These are phyloP conservation scores for Phytophthora chlamydospora DNA, from an alignment of 352 stramenopile genomes.

Conservation along the genomic window DNA sequence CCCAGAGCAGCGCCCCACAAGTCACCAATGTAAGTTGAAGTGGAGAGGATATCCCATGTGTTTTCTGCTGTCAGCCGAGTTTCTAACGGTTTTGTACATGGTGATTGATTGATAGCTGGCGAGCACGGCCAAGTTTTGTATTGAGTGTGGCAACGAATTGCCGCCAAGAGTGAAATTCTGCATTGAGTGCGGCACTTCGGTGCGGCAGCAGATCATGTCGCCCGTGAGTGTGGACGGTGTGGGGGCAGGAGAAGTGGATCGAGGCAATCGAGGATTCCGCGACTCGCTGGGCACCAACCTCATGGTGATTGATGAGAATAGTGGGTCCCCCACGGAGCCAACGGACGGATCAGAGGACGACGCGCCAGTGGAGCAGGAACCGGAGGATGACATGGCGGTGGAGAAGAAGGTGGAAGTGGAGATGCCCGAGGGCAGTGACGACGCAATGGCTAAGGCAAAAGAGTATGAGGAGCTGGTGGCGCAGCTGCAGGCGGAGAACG, in stretches of 20 bases:
- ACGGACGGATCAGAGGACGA: slow-evolving; percentile 71
- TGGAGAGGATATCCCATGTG: slow-evolving; percentile 4
- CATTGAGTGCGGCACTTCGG: slow-evolving; percentile 83
- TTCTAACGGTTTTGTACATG: slow-evolving; percentile 11
- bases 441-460: slow-evolving; percentile 29
- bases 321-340: slow-evolving; percentile 56
- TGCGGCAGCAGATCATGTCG: slow-evolving; percentile 60
- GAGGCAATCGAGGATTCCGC: slow-evolving; percentile 46
- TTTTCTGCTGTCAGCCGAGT: slow-evolving; percentile 9
- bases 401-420: slow-evolving; percentile 36
- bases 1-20: slow-evolving; percentile 38
- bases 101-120: slow-evolving; percentile 43
- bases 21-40: slow-evolving; percentile 55
- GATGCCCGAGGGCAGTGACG: slow-evolving; percentile 33
- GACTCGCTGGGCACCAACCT: slow-evolving; percentile 54
- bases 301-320: slow-evolving; percentile 79
- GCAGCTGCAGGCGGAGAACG: slow-evolving; percentile 77
- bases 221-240: slow-evolving; percentile 45
- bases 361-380: slow-evolving; percentile 34
- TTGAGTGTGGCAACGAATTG: slow-evolving; percentile 86
- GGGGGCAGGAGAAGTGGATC: slow-evolving; percentile 30
- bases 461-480: slow-evolving; percentile 47
- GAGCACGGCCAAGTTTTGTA: slow-evolving; percentile 79
- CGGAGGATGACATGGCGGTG: slow-evolving; percentile 41
- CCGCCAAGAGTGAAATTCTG: slow-evolving; percentile 83